A percentile compares a stretch with the other conserved stretches of the same genome.
Evolutionary conservation across 2,329 filamentous ascomycete species (phyloP).

Genomic region (Coniochaeta prunicola): DNA sequence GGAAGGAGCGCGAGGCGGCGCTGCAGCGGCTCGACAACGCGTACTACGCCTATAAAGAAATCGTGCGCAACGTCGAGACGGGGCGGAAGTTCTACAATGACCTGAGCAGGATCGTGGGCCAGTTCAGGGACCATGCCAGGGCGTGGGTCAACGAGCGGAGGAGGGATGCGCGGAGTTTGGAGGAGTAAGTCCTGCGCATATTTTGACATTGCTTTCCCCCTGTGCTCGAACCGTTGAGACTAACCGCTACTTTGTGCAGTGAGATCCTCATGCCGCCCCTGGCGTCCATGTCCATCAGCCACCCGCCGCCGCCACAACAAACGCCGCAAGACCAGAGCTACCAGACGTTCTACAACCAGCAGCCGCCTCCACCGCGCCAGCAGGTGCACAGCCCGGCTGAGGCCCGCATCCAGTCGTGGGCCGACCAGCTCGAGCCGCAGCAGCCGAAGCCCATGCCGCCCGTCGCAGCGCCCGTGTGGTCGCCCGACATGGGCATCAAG

Average conservation of each 20-base stretch:
- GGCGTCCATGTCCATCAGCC: constrained; percentile 31
- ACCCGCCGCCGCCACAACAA: constrained; percentile 14
- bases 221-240: not conserved
- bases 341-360: constrained; percentile 16
- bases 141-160: constrained; percentile 75
- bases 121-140: constrained; percentile 70
- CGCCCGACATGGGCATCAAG: constrained; percentile 71
- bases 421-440: constrained; percentile 44
- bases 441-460: constrained; percentile 43
- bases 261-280: constrained; percentile 46
- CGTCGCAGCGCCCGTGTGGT: constrained; percentile 52
- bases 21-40: constrained; percentile 84
- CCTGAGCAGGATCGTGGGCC: constrained; percentile 74
- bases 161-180: constrained; percentile 71
- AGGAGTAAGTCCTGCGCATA: constrained; percentile 51
- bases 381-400: constrained; percentile 26
- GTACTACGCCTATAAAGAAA: constrained; percentile 94
- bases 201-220: constrained; percentile 2
- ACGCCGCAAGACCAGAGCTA: constrained; percentile 10
- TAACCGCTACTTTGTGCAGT: constrained; percentile 22
- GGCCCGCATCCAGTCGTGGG: constrained; percentile 53
- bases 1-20: constrained; percentile 73
- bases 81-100: constrained; percentile 97
- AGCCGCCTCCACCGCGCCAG: constrained; percentile 15
- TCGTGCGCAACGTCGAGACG: constrained; percentile 83